Percentiles rank a stretch among this genome's conserved stretches.
Conservation (phyloP, 371 early-diverging fungal species). For the Rhizomucor miehei region DNA sequence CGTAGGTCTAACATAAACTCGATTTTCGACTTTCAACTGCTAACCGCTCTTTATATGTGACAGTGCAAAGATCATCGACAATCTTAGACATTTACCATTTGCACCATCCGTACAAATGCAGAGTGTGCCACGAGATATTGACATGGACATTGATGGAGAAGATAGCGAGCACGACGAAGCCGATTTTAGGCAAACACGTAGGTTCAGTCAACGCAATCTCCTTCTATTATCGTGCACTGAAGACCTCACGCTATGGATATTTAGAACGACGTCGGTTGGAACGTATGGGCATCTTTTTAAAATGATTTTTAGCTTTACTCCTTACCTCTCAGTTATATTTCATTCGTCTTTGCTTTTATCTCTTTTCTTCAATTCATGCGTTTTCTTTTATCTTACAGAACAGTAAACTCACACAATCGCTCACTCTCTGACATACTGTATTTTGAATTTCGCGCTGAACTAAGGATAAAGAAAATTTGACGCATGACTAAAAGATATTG, state of each 20-base stretch:
- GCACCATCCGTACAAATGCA: conserved; percentile 98
- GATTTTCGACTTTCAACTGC: too few relatives aligned
- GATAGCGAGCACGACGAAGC: conserved; percentile 49
- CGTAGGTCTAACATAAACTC: conserved; percentile 40
- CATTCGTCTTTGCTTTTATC: not conserved
- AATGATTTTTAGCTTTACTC: not conserved
- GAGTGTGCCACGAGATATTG: conserved; percentile 49
- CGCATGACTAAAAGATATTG: too few relatives aligned
- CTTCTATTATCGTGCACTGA: too few relatives aligned
- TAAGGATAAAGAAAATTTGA: too few relatives aligned
- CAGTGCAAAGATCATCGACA: conserved; percentile 81
- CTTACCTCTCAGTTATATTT: not conserved
- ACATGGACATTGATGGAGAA: conserved; percentile 43
- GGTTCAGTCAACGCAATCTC: too few relatives aligned
- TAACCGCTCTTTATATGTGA: not conserved
- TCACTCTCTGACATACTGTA: too few relatives aligned
- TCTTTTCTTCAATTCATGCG: too few relatives aligned
- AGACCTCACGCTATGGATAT: too few relatives aligned
- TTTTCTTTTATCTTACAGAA: too few relatives aligned
- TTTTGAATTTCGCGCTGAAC: too few relatives aligned
- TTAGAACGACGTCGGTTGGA: conserved; percentile 11
- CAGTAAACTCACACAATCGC: too few relatives aligned
- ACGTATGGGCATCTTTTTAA: conserved; percentile 15
- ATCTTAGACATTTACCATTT: conserved; percentile 79
- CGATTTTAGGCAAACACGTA: conserved; percentile 43